Base-by-base conservation (phyloP, 805 yeast genomes). In the Starmerella stellata region DNA sequence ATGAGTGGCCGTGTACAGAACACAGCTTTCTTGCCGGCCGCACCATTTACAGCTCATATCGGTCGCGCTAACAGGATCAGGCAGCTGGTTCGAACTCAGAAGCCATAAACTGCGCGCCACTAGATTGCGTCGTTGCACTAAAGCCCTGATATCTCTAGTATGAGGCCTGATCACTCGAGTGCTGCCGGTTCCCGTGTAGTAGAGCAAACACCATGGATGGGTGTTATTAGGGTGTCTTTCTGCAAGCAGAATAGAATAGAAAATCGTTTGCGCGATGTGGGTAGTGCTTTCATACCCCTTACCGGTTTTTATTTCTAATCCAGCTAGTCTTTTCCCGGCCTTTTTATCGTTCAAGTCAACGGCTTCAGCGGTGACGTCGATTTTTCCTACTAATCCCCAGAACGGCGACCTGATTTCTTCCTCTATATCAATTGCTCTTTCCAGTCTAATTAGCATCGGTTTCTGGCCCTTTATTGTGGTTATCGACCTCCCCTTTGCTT, bases 291-390 rank as follows among this genome's bases (percentile, higher is more conserved):
- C 72, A 24, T 65, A 58, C 14, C 36, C 35, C 38, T 62, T 64
- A 0, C 96, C 95, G 0, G 96, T 82, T 53, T 90, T 90, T 41
- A 90, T 72, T 54, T 90, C 99, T 60, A 90, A 62, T 0, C 95
- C 96, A 1, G 74, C 67, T 11, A 82, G 65, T 39, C 52, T 46
- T 3, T 51, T 44, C 20, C 45, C 40, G 3, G 60, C 21, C 3
- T 9, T 5, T 17, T 5, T 14, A 27, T 24, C 34, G 5, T n/a
- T 4, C 21, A 40, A 11, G 13, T 39, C 39, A 4, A 34, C 55
- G 0, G 78, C 77, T 47, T 77, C 78, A 2, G 82, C 66, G 0
- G 94, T 82, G 2, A 77, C 94, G 60, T 90, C 99, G 15, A 85
- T 72, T 48, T 76, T 71, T 0, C 99, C 99, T 47, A 81, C 72